Conservation (phyloP, 177 flowering plant species). For the Tripterygium wilfordii region DNA sequence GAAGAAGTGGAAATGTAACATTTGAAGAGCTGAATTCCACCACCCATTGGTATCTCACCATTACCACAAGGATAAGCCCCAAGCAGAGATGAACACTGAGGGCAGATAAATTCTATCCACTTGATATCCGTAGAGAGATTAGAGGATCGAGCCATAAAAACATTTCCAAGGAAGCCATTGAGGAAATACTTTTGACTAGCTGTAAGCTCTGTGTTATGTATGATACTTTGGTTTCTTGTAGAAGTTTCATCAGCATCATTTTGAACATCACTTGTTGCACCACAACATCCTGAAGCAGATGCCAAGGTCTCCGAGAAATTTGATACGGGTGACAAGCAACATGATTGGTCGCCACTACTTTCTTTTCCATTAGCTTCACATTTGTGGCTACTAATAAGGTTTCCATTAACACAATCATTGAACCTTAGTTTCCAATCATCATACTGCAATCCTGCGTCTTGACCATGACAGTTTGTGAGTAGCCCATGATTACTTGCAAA, state of each 20-base stretch:
- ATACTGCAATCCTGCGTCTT: slow-evolving; percentile 1
- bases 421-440: too few relatives aligned
- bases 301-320: slow-evolving; percentile 15
- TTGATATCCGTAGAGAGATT: slow-evolving; percentile 59
- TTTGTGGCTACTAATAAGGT: not conserved
- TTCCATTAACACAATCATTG: slow-evolving; percentile 10
- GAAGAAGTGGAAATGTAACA: slow-evolving; percentile 67
- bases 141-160: slow-evolving; percentile 59
- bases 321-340: slow-evolving; percentile 8
- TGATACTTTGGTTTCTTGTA: slow-evolving; percentile 22
- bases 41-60: slow-evolving; percentile 51
- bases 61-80: slow-evolving; percentile 66
- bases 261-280: not conserved
- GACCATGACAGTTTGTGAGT: slow-evolving; percentile 6
- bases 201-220: too few relatives aligned
- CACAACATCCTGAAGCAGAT: slow-evolving; percentile 26
- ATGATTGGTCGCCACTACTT: slow-evolving; percentile 10
- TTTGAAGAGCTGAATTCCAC: slow-evolving; percentile 74
- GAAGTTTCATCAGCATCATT: slow-evolving; percentile 15
- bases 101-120: slow-evolving; percentile 65
- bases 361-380: slow-evolving; percentile 7
- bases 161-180: slow-evolving; percentile 71
- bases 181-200: slow-evolving; percentile 44
- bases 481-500: slow-evolving; percentile 11
- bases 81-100: slow-evolving; percentile 58